Base-by-base conservation (phyloP, 2,329 filamentous ascomycete species). In the Sphaceloma murrayae region DNA sequence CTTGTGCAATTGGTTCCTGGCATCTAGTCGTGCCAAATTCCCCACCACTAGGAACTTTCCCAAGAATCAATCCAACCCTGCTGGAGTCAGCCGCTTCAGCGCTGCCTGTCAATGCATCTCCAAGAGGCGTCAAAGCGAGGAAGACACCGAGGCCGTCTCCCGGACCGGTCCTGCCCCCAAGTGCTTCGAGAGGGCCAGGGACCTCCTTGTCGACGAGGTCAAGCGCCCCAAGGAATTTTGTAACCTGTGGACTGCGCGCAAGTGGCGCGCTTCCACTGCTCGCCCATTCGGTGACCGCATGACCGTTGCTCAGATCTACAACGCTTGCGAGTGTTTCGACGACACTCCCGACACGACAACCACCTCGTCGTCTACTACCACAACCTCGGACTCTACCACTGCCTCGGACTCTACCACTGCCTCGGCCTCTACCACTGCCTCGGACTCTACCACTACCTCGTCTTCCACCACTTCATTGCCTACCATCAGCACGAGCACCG, bases 241-340 rank as follows among this genome's bases (percentile, higher is more conserved):
- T 22, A 27, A 29, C 14, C 19, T 29, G 13, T 40, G 36, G 36
- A 19, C 22, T 17, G 19, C 22, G 22, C 13, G 16, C 14, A 13
- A 11, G 14, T 40, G 36, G 36, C 27, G 36, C 16, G 19, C 36
- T 14, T 8, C 36, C 19, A 11, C 22, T 16, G 22, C 11, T 4
- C 22, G 16, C 30, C 36, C 36, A 18, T 40, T 40, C 36, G 36
- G 36, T 13, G 26, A 30, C 14, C 9, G 14, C 24, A 14, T 40
- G 36, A 40, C 17, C 24, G 24, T 40, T 26, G 14, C 16, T 16
- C 36, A 40, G 36, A 40, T 40, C 36, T 40, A 40, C 36, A 40
- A 40, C 24, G 36, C 36, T 19, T 40, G 36, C 36, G 24, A 40
- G 22, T 40, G 36, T 13, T 14, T 26, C 24, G 11, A 27, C 24